Evolutionary conservation across 2,329 filamentous ascomycete species (phyloP), one percentile per base, ranked within the genome.

Genomic region (Berkeleyomyces rouxiae): DNA sequence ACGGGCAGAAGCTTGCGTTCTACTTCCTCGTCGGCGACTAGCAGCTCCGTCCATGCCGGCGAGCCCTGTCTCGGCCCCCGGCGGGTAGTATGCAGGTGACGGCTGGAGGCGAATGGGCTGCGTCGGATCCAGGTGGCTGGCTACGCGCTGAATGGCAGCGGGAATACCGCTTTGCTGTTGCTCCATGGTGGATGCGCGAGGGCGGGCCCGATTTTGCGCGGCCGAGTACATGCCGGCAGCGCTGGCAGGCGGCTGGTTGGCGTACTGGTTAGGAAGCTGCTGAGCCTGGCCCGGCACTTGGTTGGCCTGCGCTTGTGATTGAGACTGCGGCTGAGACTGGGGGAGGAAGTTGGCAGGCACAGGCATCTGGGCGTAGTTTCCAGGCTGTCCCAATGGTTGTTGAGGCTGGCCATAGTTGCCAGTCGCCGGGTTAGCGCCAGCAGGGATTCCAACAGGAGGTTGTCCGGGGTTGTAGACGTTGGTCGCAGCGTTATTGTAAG

Each of bases 1-100:
- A 71, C 79, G 79, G 53, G 77, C 77, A 51, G 79, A 75, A 70
- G 82, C 80, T 67, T 84, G 82, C 55, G 82, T 80, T 63, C 90
- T 81, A 70, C 89, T 92, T 53, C 88, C 87, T 71, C 91, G 82
- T 69, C 90, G 82, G 49, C 87, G 83, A 39, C 86, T 73, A 58
- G 84, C 80, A 65, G 88, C 82, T 4, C 78, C 74, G 31, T 83
- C 80, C 69, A 89, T 84, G 7, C 78, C 75, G 23, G 83, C 80
- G 68, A 89, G 84, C 7, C 90, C 88, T 9, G 60, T 64, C 33
- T 64, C 63, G 67, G 97, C 84, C 1, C 92, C 88, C 23, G 93
- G 93, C 9, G 93, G 93, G 69, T 97, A 99, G 74, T 99, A 99
- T 1, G 93, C 93, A 4, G 93, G 93, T 68, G 90, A 96, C 2